These are phyloP conservation scores for Claviceps monticola DNA, from an alignment of 2,329 filamentous ascomycete genomes.

Conservation along the genomic window DNA sequence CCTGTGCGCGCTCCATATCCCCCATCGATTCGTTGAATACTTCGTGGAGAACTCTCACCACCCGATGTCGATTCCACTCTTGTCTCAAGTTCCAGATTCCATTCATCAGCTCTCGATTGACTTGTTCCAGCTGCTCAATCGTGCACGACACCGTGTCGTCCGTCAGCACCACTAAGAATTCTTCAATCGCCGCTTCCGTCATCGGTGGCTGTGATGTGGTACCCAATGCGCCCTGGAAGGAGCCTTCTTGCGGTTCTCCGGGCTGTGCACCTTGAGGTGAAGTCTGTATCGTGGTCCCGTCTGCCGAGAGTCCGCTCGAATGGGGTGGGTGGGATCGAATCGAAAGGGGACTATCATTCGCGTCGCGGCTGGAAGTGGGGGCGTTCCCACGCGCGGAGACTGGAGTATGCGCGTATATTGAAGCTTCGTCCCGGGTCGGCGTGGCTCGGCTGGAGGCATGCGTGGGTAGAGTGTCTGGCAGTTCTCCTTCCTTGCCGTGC, in stretches of 20 bases:
- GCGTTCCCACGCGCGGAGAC: conserved; percentile 29
- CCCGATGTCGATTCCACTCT: conserved; percentile 72
- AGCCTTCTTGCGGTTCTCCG: conserved; percentile 6
- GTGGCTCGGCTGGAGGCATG: conserved; percentile 29
- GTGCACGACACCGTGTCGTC: conserved; percentile 60
- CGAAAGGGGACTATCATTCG: conserved; percentile 24
- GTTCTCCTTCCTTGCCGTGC: conserved; percentile 21
- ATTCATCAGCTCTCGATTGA: conserved; percentile 83
- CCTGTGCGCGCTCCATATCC: conserved; percentile 49
- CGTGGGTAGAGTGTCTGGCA: conserved; percentile 38
- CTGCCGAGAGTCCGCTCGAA: conserved; percentile 19
- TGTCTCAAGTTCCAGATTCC: conserved; percentile 67
- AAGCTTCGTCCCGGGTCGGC: conserved; percentile 34
- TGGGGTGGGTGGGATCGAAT: conserved; percentile 20
- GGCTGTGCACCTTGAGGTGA: conserved; percentile 19
- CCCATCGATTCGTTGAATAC: conserved; percentile 64
- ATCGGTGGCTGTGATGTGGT: conserved; percentile 31
- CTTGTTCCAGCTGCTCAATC: conserved; percentile 90
- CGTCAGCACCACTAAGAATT: conserved; percentile 50
- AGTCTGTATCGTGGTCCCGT: conserved; percentile 11
- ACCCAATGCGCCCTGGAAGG: conserved; percentile 17
- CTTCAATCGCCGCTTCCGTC: conserved; percentile 34
- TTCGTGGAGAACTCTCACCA: conserved; percentile 46
- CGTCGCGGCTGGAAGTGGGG: conserved; percentile 9
- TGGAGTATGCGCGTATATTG: conserved; percentile 45